Evolutionary conservation across 1,139 yeast genomes (phyloP), one percentile per base, ranked within the genome.

Genomic region (Saccharomyces hybrid): DNA sequence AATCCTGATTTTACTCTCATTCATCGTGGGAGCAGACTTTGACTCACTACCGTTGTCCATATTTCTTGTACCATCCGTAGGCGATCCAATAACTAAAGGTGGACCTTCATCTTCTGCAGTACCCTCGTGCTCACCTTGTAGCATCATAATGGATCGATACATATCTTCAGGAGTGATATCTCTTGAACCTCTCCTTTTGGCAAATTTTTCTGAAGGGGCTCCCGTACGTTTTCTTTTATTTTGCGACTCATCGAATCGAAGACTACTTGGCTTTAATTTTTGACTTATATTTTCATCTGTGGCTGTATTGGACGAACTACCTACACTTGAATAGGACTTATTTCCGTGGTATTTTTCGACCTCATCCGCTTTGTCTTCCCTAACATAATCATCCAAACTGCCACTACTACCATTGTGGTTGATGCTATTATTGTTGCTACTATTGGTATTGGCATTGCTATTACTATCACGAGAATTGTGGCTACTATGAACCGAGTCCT

Each of bases 151-250:
- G 1, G 96, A 88, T 72, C 86, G 78, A 66, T 77, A 85, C 84
- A 90, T 85, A 65, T 90, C 97, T 52, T 86, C 82, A 1, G 97
- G 97, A 38, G 84, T 84, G 9, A 87, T 74, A 46, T 83, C 84
- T 25, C 76, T 74, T 20, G 77, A 72, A 28, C 80, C 56, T 41
- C 71, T 60, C 49, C 70, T 62, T 11, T 63, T 62, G 1, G 58
- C 64, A 54, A 67, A 66, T 16, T 60, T 65, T 55, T 64, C 68
- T 4, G 52, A 49, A 2, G 52, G 55, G 16, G 4, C 8, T 23
- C 42, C 8, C 20, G 30, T 23, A 6, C 27, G 16, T 34, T 38
- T 48, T 51, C 9, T 47, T 47, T 8, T 38, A 32, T n/a, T 32
- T 51, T 16, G 48, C 50, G 46, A 26, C 27, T 28, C 51, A 46